Base-by-base conservation (phyloP, 1,284 basidiomycete species). In the Vanrija pseudolonga region DNA sequence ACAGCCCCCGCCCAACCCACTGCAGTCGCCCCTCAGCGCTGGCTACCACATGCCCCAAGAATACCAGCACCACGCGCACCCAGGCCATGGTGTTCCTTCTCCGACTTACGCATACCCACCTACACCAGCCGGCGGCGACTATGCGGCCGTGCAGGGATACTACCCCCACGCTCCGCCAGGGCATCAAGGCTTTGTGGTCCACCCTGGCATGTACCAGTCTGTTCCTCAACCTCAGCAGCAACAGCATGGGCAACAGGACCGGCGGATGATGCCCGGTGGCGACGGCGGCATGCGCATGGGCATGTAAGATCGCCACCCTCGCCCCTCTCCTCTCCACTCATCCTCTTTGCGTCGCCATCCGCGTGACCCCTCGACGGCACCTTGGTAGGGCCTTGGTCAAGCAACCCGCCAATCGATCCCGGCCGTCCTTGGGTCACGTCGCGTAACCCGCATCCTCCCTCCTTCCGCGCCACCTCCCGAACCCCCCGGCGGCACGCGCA, bases 31-130 rank as follows among this genome's bases (percentile, higher is more conserved):
- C 6, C 49, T 71, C 23, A 64, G 64, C 15, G 63, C 60, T 1
- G 62, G 61, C 26, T 69, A 68, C 59, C 64, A 68, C 49, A 62
- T 69, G 36, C 67, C 68, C 19, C 55, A 62, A 4, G 71, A 71
- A 20, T 69, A 68, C 43, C 56, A 61, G 15, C 57, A 63, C 20
- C 51, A 54, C n/a, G 45, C 41, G 24, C 52, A 57, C 24, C 56
- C 51, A 15, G 39, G 32, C 24, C 48, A 63, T n/a, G 51, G 51
- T 22, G 24, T 56, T 24, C 56, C 46, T 23, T 58, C 38, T 37
- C 61, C 53, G 22, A 55, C 59, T 37, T 59, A 63, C 50, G 45
- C 24, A 9, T 50, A 60, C 53, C 58, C 51, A 50, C 50, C 51
- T 26, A 57, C 66, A 44, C 55, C 60, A 37, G 19, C 59, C 42